These are phyloP conservation scores for Diaporthe eres DNA, from an alignment of 2,329 filamentous ascomycete genomes.

Conservation along the genomic window DNA sequence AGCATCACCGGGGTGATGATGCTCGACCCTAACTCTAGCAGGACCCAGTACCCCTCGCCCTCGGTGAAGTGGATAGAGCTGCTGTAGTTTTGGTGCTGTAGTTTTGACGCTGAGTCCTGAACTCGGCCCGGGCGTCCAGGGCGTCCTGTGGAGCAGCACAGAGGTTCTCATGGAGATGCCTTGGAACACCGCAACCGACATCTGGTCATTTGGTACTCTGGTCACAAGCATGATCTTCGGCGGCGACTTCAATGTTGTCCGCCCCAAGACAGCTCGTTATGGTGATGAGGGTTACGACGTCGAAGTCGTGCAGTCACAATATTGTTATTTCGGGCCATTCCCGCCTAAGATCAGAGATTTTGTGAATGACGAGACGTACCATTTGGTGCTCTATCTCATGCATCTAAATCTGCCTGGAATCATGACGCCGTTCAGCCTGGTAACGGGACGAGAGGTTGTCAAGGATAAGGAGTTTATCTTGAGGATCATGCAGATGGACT, in stretches of 20 bases:
- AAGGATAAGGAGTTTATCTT: constrained; percentile 46
- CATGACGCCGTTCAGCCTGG: constrained; percentile 46
- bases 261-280: constrained; percentile 23
- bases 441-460: constrained; percentile 44
- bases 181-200: too few species aligned
- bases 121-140: neutral
- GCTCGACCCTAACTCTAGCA: neutral
- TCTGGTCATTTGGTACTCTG: constrained; percentile 22
- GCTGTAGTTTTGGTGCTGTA: neutral
- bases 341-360: neutral
- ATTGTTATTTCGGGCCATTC: constrained; percentile 32
- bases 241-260: constrained; percentile 28
- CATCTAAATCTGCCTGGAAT: constrained; percentile 17
- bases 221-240: constrained; percentile 31
- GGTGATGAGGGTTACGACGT: constrained; percentile 26
- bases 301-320: constrained; percentile 30
- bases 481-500: constrained; percentile 48
- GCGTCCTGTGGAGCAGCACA: neutral
- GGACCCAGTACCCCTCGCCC: neutral
- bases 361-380: constrained; percentile 1
- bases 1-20: neutral
- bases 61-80: neutral
- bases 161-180: too few species aligned
- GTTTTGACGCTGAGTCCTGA: neutral
- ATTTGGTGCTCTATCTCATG: constrained; percentile 17